phyloP scores from a whole-genome alignment of 2,329 filamentous ascomycete genomes.

The Aquanectria penicillioides region DNA sequence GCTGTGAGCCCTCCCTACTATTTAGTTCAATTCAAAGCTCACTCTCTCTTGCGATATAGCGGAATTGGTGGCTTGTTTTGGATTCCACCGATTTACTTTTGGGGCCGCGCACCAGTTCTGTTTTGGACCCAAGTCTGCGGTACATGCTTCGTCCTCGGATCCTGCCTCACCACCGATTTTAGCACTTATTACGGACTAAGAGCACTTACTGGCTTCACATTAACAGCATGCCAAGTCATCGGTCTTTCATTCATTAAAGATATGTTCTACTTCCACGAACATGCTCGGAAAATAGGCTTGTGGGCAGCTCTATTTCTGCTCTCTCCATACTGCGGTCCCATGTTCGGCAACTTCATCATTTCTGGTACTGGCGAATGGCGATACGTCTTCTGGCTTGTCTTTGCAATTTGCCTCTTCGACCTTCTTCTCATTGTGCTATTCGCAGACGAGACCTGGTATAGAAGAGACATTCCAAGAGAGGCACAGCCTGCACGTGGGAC shows the following conservation, averaged over 20 bases:
- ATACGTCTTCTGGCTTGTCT: constrained; percentile 5
- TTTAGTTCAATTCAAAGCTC: constrained; percentile 12
- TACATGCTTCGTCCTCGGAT: not conserved
- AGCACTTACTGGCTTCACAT: constrained; percentile 51
- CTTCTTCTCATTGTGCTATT: not conserved
- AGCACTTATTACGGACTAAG: constrained; percentile 3
- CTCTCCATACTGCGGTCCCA: constrained; percentile 56
- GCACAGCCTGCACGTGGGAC: not conserved
- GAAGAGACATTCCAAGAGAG: not conserved
- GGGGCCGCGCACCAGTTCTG: constrained; percentile 15
- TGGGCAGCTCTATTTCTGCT: constrained; percentile 54
- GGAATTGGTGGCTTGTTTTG: constrained; percentile 13
- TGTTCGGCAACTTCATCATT: constrained; percentile 41
- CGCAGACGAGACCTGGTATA: constrained; percentile 9
- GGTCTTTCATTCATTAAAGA: constrained; percentile 65
- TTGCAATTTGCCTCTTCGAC: not conserved
- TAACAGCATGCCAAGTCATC: constrained; percentile 53
- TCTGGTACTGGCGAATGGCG: constrained; percentile 1
- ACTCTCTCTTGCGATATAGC: not conserved
- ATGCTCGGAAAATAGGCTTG: constrained; percentile 60
- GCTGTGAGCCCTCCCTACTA: no score
- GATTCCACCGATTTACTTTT: constrained; percentile 11
- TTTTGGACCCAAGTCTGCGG: constrained; percentile 13
- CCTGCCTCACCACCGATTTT: not conserved
- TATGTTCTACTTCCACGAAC: constrained; percentile 68